Conservation (phyloP, 495 filamentous ascomycete species). For the Choiromyces venosus region DNA sequence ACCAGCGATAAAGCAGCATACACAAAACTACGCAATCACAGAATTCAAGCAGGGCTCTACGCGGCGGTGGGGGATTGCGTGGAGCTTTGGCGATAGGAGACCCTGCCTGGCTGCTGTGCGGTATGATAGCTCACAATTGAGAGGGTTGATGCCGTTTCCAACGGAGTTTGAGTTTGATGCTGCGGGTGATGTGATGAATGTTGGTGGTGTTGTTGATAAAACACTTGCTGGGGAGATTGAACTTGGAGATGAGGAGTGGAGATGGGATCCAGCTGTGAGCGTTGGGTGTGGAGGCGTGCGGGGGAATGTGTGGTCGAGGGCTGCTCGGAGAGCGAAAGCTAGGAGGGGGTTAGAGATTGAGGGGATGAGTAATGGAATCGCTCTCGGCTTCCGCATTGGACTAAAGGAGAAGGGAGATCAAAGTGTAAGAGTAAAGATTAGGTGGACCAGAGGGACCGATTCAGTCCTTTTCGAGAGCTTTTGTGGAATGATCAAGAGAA, state of each 20-base stretch:
- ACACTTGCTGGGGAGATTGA: conserved; percentile 48
- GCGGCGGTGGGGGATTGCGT: conserved; percentile 78
- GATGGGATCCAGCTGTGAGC: conserved; percentile 50
- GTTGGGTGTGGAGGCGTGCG: conserved; percentile 44
- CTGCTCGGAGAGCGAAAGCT: conserved; percentile 55
- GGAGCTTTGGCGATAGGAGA: conserved; percentile 70
- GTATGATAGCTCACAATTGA: conserved; percentile 49
- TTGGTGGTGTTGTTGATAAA: conserved; percentile 43
- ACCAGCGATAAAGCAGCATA: conserved; percentile 53
- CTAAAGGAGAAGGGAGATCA: conserved; percentile 15
- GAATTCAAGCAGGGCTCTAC: conserved; percentile 78
- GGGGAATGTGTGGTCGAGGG: conserved; percentile 67
- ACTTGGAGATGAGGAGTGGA: conserved; percentile 46
- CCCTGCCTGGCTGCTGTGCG: conserved; percentile 58
- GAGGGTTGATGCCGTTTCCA: conserved; percentile 56
- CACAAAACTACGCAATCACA: conserved; percentile 76
- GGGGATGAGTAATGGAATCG: conserved; percentile 42
- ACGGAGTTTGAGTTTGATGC: conserved; percentile 53
- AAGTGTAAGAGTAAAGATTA: conserved; percentile 44
- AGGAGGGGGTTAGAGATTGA: conserved; percentile 31
- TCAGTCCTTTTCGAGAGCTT: conserved; percentile 80
- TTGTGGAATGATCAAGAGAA: conserved; percentile 64
- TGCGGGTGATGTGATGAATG: conserved; percentile 36
- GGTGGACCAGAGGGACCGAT: conserved; percentile 75
- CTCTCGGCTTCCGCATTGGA: conserved; percentile 47